Evolutionary conservation across 78 protist genomes (phyloP), one percentile per base, ranked within the genome.

Genomic region (Monosiga brevicollis): DNA sequence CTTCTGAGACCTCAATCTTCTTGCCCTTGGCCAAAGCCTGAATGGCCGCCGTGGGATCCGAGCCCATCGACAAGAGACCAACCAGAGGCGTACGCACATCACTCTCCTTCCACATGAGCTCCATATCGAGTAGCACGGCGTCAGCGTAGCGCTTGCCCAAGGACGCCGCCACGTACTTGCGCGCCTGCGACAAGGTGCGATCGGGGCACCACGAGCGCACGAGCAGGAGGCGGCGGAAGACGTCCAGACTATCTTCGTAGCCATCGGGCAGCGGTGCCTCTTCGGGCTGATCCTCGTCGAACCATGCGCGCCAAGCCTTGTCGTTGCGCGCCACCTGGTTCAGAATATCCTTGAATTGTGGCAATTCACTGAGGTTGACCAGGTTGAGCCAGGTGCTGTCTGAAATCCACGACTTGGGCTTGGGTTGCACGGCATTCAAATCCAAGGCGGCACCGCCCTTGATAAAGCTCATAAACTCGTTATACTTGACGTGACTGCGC

Each of bases 391-490:
- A 95, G 39, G 84, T 49, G 1, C 1, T 22, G 42, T 90, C 95
- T 0, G 90, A 83, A 32, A 94, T 24, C 78, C 97, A 92, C 76
- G 38, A 49, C 25, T 32, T 40, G 24, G 93, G 94, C 86, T 86
- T 89, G 54, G 34, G 41, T 54, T 32, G 23, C 41, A 77, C 87
- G n/a, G 54, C 0, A 36, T 86, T 76, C 75, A 74, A 78, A 43
- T 88, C 91, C 32, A 94, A 84, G 15, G 93, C 90, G 32, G 89
- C 92, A 0, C 95, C 95, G 0, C 94, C 95, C 84, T 90, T 90
- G 81, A 92, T 26, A 22, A 70, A 70, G 36, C 36, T 70, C 43
- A 90, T 32, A 36, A 77, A 20, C 22, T 42, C 3, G 26, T 55
- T 0, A 73, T 79, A 36, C 38, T 87, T 83, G 43, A 92, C 87